A percentile compares a stretch with the other conserved stretches of the same genome.
These are phyloP conservation scores for Ceratocystis papillata DNA, from an alignment of 2,329 filamentous ascomycete genomes.

Conservation along the genomic window DNA sequence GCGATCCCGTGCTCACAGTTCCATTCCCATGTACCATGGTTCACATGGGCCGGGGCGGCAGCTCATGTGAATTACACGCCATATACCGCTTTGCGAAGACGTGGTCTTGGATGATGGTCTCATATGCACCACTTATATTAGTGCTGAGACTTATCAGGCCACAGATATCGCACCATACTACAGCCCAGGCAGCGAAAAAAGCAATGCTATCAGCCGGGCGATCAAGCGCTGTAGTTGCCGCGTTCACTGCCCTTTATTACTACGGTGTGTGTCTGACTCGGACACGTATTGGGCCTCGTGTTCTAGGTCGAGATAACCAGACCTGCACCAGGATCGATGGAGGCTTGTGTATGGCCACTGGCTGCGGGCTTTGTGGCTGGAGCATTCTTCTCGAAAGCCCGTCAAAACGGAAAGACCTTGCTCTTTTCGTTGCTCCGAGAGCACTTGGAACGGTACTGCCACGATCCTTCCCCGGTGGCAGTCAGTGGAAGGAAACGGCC, in stretches of 20 bases:
- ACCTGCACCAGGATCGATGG: constrained; percentile 43
- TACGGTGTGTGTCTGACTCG: constrained; percentile 72
- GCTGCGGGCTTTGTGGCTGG: constrained; percentile 69
- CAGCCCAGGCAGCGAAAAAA: constrained; percentile 37
- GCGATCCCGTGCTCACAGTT: constrained; percentile 55
- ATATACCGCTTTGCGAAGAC: constrained; percentile 54
- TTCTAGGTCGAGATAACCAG: constrained; percentile 46
- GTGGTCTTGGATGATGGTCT: constrained; percentile 63
- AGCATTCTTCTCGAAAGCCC: constrained; percentile 63
- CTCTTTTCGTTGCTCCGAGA: constrained; percentile 69
- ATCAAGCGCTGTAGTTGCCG: constrained; percentile 66
- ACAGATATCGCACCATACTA: constrained; percentile 34
- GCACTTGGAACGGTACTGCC: constrained; percentile 66
- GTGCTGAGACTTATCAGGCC: constrained; percentile 43
- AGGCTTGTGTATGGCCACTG: constrained; percentile 58
- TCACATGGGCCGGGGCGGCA: constrained; percentile 62
- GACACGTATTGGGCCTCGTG: constrained; percentile 58
- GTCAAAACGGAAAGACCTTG: constrained; percentile 59
- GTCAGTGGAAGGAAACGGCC: constrained; percentile 56
- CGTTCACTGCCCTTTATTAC: constrained; percentile 71
- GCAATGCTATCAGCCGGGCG: constrained; percentile 52
- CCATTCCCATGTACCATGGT: constrained; percentile 77
- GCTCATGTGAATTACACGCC: constrained; percentile 63
- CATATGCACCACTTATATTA: constrained; percentile 66
- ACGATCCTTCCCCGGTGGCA: constrained; percentile 37